Conservation (phyloP, 1,284 basidiomycete species). For the Lignosus rhinocerotis region DNA sequence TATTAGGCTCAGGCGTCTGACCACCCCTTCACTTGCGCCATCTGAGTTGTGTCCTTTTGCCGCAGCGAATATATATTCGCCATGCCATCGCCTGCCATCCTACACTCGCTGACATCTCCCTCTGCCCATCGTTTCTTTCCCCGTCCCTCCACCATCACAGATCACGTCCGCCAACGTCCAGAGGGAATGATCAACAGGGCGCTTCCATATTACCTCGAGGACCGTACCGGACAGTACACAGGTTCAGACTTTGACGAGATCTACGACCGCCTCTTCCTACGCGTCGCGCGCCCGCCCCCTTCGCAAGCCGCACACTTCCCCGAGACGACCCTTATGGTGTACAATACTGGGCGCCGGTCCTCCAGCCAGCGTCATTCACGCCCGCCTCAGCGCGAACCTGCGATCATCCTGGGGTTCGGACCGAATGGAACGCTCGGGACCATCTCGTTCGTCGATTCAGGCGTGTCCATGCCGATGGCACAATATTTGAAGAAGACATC, state of each 20-base stretch:
- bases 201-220: conserved; percentile 62
- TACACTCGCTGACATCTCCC: background rate
- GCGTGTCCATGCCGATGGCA: conserved; percentile 52
- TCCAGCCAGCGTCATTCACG: conserved; percentile 54
- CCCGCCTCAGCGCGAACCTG: conserved; percentile 50
- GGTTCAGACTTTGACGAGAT: conserved; percentile 70
- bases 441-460: conserved; percentile 47
- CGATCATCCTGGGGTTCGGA: conserved; percentile 58
- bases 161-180: background rate
- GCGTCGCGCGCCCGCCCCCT: conserved; percentile 44
- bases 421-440: conserved; percentile 55
- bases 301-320: conserved; percentile 6
- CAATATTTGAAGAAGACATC: conserved; percentile 61
- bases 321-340: conserved; percentile 41
- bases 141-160: background rate
- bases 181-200: conserved; percentile 32
- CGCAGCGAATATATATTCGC: conserved; percentile 9
- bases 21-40: conserved; percentile 3
- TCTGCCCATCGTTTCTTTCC: background rate
- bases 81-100: background rate
- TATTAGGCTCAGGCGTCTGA: conserved; percentile 12
- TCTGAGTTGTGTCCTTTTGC: background rate
- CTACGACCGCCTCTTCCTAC: conserved; percentile 71
- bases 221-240: conserved; percentile 60
- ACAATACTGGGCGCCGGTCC: conserved; percentile 62